phyloP scores from a whole-genome alignment of 768 basidiomycete species.

The Mycena haematopus region DNA sequence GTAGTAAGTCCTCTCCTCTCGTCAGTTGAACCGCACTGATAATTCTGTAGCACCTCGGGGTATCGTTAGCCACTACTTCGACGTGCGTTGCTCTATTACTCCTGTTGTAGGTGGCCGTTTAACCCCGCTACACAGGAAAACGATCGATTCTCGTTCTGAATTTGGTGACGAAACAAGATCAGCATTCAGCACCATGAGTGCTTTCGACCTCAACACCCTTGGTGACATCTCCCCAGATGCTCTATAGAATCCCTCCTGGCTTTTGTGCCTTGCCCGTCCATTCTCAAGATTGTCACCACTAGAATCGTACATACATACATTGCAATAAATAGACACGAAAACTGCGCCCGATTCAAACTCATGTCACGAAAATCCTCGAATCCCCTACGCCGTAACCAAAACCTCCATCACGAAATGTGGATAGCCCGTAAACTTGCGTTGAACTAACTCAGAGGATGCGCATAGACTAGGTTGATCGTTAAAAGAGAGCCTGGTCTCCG shows the following conservation, averaged over 20 bases:
- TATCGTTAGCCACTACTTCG: slow-evolving; percentile 91
- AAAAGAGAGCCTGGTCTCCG: too few species aligned
- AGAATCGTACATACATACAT: slow-evolving; percentile 13
- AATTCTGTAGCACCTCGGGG: slow-evolving; percentile 75
- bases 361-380: too few species aligned
- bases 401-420: too few species aligned
- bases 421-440: too few species aligned
- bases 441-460: too few species aligned
- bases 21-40: slow-evolving; percentile 11
- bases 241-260: slow-evolving; percentile 44
- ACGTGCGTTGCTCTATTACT: slow-evolving; percentile 57
- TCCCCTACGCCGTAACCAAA: too few species aligned
- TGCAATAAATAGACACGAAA: slow-evolving; percentile 26
- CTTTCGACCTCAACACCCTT: slow-evolving; percentile 60
- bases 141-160: slow-evolving; percentile 74
- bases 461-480: too few species aligned
- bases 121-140: slow-evolving; percentile 57
- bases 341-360: too few species aligned
- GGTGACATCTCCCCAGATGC: slow-evolving; percentile 79
- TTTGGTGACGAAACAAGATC: slow-evolving; percentile 75
- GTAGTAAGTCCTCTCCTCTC: slow-evolving; percentile 62
- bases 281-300: slow-evolving; percentile 2
- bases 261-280: not conserved
- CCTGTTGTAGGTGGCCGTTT: slow-evolving; percentile 11
- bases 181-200: slow-evolving; percentile 64